These are phyloP conservation scores for Ophiostoma sp. DNA, from an alignment of 2,329 filamentous ascomycete species.

Conservation along the genomic window DNA sequence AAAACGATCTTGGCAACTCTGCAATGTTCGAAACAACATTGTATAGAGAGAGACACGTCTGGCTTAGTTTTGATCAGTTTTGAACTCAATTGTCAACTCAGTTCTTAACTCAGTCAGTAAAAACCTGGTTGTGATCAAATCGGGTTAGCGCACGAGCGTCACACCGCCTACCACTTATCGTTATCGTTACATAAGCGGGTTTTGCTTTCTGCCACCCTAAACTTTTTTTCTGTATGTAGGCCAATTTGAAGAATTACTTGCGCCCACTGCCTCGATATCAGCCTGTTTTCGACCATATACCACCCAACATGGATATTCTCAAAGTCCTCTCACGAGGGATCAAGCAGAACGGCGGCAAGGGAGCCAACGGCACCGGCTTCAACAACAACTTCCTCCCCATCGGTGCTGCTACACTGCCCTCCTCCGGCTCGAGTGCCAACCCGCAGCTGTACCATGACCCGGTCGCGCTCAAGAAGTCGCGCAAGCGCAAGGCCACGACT, in stretches of 20 bases:
- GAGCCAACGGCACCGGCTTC: constrained; percentile 35
- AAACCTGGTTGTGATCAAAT: neutral
- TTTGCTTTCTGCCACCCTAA: constrained; percentile 10
- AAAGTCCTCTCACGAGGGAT: constrained; percentile 67
- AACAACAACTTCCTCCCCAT: constrained; percentile 26
- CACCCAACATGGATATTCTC: constrained; percentile 61
- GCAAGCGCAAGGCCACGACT: constrained; percentile 27
- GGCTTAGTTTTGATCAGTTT: no score
- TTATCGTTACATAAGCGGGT: constrained; percentile 7
- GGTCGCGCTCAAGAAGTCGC: constrained; percentile 46
- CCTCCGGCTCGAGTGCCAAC: constrained; percentile 57
- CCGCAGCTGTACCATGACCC: constrained; percentile 64
- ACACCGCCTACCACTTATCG: constrained; percentile 10
- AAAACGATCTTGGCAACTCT: no score
- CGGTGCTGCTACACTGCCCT: constrained; percentile 50
- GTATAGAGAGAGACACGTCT: no score
- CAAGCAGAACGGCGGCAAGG: constrained; percentile 43
- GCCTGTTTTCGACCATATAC: constrained; percentile 11
- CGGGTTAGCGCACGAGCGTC: neutral
- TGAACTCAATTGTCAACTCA: neutral
- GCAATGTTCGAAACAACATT: no score
- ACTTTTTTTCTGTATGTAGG: constrained; percentile 15
- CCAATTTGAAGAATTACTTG: constrained; percentile 37
- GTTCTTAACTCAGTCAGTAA: neutral
- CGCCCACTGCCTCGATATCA: neutral